Evolutionary conservation across 2,329 filamentous ascomycete genomes (phyloP).

Genomic region (Epichloe aotearoae): DNA sequence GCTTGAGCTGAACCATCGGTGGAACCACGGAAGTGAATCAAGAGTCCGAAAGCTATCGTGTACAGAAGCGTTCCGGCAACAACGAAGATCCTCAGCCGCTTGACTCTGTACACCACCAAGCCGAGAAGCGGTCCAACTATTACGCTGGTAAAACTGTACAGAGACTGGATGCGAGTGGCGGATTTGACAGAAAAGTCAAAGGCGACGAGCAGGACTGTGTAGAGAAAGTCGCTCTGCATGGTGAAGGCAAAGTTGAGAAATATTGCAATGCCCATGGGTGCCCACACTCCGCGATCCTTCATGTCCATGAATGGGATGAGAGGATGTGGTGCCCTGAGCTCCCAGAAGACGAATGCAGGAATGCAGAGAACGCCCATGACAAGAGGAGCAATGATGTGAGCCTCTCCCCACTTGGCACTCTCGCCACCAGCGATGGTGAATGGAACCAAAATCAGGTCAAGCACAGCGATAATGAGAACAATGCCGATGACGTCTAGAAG

Average conservation of each 20-base stretch:
- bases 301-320: conserved; percentile 43
- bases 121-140: conserved; percentile 36
- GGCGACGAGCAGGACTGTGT: conserved; percentile 40
- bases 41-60: conserved; percentile 39
- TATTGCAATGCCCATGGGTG: conserved; percentile 28
- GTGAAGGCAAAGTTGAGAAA: conserved; percentile 32
- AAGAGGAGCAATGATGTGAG: conserved; percentile 39
- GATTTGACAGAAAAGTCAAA: conserved; percentile 33
- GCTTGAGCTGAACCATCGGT: conserved; percentile 34
- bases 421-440: conserved; percentile 40
- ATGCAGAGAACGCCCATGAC: conserved; percentile 46
- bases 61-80: conserved; percentile 41
- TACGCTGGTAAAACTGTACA: conserved; percentile 35
- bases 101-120: conserved; percentile 32
- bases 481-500: conserved; percentile 43
- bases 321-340: conserved; percentile 42
- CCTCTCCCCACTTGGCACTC: conserved; percentile 32
- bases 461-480: conserved; percentile 39
- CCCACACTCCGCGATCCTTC: conserved; percentile 33
- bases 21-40: conserved; percentile 39
- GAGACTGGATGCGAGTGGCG: conserved; percentile 34
- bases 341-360: conserved; percentile 41
- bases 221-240: conserved; percentile 35
- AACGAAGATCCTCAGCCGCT: conserved; percentile 38
- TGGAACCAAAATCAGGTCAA: conserved; percentile 49